phyloP scores from a whole-genome alignment of 495 filamentous ascomycete species.

The Penicillium lagena region DNA sequence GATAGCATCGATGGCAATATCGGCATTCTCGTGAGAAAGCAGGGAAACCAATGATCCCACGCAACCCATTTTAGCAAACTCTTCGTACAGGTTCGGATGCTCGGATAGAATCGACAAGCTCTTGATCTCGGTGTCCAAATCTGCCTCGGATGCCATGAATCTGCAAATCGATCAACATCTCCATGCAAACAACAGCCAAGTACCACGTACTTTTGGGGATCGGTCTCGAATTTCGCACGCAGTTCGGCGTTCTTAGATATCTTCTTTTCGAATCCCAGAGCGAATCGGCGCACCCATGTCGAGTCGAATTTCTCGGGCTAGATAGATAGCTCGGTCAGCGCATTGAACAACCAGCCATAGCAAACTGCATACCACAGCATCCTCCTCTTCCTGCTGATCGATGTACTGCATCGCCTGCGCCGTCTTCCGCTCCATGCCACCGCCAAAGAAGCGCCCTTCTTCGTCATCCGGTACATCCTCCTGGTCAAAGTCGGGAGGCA shows the following conservation, averaged over 20 bases:
- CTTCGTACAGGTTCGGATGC: conserved; percentile 75
- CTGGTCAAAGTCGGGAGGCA: conserved; percentile 59
- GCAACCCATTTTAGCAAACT: conserved; percentile 76
- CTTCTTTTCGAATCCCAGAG: conserved; percentile 82
- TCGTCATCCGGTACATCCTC: conserved; percentile 68
- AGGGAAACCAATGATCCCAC: conserved; percentile 70
- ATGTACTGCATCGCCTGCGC: conserved; percentile 87
- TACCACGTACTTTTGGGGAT: conserved; percentile 71
- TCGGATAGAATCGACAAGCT: conserved; percentile 82
- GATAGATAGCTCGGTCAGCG: conserved; percentile 12
- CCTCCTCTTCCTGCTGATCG: conserved; percentile 57
- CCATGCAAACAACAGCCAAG: not conserved
- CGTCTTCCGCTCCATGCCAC: conserved; percentile 75
- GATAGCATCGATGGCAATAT: conserved; percentile 88
- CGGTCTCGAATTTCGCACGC: conserved; percentile 76
- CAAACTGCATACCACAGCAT: conserved; percentile 29
- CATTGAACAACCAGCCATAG: not conserved
- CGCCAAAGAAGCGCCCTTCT: conserved; percentile 92
- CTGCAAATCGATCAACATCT: conserved; percentile 24
- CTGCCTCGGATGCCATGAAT: conserved; percentile 81
- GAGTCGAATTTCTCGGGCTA: conserved; percentile 72
- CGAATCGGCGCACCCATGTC: conserved; percentile 76
- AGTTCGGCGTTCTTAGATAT: conserved; percentile 91
- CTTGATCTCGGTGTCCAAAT: conserved; percentile 86
- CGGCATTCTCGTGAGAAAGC: conserved; percentile 91